Evolutionary conservation across 192 early-diverging fungal genomes (phyloP).

Genomic region (Mortierella alpina): DNA sequence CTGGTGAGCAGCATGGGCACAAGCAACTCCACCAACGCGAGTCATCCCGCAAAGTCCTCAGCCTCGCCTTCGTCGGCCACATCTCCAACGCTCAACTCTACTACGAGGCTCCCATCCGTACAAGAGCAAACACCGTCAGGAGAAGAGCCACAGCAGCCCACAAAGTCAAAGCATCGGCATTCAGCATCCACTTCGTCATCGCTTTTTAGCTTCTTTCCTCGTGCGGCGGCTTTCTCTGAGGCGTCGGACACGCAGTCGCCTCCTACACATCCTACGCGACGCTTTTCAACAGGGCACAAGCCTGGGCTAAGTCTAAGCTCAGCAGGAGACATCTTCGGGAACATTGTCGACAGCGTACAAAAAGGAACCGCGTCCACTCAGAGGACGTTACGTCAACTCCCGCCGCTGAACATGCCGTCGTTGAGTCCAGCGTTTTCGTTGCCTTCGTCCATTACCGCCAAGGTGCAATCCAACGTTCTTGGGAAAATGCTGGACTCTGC

Average conservation of each 20-base stretch:
- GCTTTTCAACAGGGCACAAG: slow-evolving; percentile 12
- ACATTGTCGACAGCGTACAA: slow-evolving; percentile 31
- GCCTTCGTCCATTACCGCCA: slow-evolving; percentile 5
- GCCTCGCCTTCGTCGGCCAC: neutral
- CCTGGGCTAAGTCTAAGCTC: slow-evolving; percentile 19
- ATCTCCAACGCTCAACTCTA: neutral
- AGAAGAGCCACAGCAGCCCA: slow-evolving; percentile 1
- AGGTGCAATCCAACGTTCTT: slow-evolving; percentile 11
- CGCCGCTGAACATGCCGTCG: slow-evolving; percentile 34
- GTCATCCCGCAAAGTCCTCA: neutral
- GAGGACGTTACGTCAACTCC: slow-evolving; percentile 24
- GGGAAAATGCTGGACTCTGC: slow-evolving; percentile 34
- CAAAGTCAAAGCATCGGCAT: neutral
- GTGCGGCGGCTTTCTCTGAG: neutral
- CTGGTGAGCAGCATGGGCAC: slow-evolving; percentile 29
- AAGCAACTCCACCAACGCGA: neutral
- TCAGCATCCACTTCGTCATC: neutral
- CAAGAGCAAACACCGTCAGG: slow-evolving; percentile 4
- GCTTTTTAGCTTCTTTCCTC: slow-evolving; percentile 21
- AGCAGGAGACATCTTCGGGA: slow-evolving; percentile 40
- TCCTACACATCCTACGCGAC: neutral
- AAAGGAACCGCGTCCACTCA: slow-evolving; percentile 32
- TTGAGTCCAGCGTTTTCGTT: slow-evolving; percentile 22
- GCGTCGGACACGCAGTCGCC: neutral
- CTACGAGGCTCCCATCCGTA: slow-evolving; percentile 2